A percentile compares a stretch with the other conserved stretches of the same genome.
phyloP scores from a whole-genome alignment of 495 filamentous ascomycete genomes.

The Aspergillus leporis region DNA sequence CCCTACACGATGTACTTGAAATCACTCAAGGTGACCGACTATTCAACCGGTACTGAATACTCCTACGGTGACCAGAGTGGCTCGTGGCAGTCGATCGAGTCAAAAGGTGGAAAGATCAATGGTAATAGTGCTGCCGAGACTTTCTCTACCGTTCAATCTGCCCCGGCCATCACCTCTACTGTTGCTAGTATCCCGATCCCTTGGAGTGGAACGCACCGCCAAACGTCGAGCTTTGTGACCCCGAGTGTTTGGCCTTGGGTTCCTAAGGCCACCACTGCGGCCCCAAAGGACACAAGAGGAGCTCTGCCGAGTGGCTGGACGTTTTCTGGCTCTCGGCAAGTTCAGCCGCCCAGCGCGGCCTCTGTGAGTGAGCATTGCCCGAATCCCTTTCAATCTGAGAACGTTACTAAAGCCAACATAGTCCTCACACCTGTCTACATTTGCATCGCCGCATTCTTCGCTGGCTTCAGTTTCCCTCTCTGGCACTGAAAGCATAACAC shows the following conservation, averaged over 20 bases:
- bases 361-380: conserved; percentile 52
- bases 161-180: conserved; percentile 56
- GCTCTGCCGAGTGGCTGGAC: conserved; percentile 72
- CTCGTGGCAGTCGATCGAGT: conserved; percentile 75
- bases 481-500: conserved; percentile 37
- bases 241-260: conserved; percentile 66
- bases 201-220: conserved; percentile 64
- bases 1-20: conserved; percentile 87
- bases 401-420: conserved; percentile 36
- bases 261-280: conserved; percentile 38
- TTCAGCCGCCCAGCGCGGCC: conserved; percentile 46
- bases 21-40: conserved; percentile 76
- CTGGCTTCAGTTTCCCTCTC: conserved; percentile 48
- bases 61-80: conserved; percentile 74
- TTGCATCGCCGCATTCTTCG: conserved; percentile 43
- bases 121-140: conserved; percentile 43
- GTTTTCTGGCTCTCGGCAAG: conserved; percentile 67
- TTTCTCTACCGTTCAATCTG: conserved; percentile 36
- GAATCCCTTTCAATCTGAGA: conserved; percentile 2
- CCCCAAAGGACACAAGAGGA: conserved; percentile 35
- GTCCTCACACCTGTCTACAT: conserved; percentile 53
- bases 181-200: conserved; percentile 57
- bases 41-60: conserved; percentile 85
- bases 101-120: conserved; percentile 70
- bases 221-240: conserved; percentile 47